Evolutionary conservation across 495 filamentous ascomycete genomes (phyloP), one percentile per base, ranked within the genome.

Genomic region (Cenococcum geophilum): DNA sequence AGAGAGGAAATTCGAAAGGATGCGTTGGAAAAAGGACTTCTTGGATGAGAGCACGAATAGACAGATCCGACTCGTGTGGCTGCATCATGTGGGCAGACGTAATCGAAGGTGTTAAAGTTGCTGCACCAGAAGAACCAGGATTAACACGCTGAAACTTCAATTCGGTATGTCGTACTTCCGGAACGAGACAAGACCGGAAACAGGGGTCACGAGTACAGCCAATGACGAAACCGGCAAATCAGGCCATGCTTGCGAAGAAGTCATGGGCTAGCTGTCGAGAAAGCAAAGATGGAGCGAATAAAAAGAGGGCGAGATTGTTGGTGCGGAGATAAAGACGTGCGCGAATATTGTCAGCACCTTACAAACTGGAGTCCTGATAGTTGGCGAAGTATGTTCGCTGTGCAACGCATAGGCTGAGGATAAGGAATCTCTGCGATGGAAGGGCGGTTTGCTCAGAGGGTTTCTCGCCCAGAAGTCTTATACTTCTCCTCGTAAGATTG

Each of bases 181-280:
- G 25, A 52, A 52, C 22, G 49, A 27, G 49, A 25, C 23, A 52
- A 52, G 49, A 6, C 23, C 25, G 49, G 25, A 52, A 16, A 45
- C 49, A 52, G 49, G 49, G 49, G 21, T 52, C 49, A 45, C 40
- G 49, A 52, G 49, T 16, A 16, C 49, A 52, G 49, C 49, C 49
- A 52, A 52, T 52, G 25, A 52, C 49, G 49, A 23, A 52, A 52
- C 49, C 22, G 1, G 23, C 49, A 52, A 25, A 52, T 52, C 49
- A 52, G 49, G 12, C 49, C 49, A 52, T 52, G 25, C 21, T 23
- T 27, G 49, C 14, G 4, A 49, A 49, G 18, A 23, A 25, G 25
- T 23, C 20, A 52, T 52, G 49, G 49, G 11, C 40, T 45, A 45
- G 21, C 21, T 23, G 4, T 52, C 25, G 49, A 27, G 49, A 52